phyloP scores from a whole-genome alignment of 441 rosid genomes.

The Monsonia emarginata region DNA sequence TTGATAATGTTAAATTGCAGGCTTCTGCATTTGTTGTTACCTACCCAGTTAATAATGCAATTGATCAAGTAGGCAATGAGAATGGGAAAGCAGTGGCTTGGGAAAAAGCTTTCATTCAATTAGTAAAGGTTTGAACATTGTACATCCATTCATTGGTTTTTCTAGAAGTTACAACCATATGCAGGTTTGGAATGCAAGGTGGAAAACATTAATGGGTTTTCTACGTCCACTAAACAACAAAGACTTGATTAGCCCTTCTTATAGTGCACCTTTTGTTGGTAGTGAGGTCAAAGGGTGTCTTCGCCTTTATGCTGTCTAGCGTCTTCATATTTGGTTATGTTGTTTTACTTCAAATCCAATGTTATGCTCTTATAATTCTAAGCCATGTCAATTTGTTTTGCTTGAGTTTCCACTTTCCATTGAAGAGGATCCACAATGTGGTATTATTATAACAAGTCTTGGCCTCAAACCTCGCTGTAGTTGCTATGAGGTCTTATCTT shows the following conservation, averaged over 20 bases:
- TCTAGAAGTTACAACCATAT: neutral
- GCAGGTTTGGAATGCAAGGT: conserved; percentile 5
- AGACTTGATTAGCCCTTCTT: neutral
- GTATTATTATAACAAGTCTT: too few species aligned
- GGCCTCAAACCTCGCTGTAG: neutral
- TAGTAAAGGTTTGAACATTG: conserved; percentile 44
- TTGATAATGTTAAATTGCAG: conserved; percentile 33
- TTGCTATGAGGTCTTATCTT: neutral
- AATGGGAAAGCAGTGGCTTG: conserved; percentile 63
- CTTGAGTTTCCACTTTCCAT: too few species aligned
- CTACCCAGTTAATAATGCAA: conserved; percentile 59
- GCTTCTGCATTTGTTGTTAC: conserved; percentile 65
- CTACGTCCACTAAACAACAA: neutral
- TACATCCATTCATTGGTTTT: conserved; percentile 10
- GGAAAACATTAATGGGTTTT: neutral
- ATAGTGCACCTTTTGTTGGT: neutral
- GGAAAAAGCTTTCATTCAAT: conserved; percentile 58
- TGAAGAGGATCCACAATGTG: neutral
- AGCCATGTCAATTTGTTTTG: neutral
- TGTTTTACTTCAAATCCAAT: neutral
- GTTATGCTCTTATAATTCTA: too few species aligned
- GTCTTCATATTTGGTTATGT: neutral
- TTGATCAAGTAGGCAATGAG: conserved; percentile 39
- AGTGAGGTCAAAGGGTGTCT: conserved; percentile 1
- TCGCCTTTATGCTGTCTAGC: neutral